Conservation (phyloP, 2,329 filamentous ascomycete genomes). For the Cadophora sp. region DNA sequence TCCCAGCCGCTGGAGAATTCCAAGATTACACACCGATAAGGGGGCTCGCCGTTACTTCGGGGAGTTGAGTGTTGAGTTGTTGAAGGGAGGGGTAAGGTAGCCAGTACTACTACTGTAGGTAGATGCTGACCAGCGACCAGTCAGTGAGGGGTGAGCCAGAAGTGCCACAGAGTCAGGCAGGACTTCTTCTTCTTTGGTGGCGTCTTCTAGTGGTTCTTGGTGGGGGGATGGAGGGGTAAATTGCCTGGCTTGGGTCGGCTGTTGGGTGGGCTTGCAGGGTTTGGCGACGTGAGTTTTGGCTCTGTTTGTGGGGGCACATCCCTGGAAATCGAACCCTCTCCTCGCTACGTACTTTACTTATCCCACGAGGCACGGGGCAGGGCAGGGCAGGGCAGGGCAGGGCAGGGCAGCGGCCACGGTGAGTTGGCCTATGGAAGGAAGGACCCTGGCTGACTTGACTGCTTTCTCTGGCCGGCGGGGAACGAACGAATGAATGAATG, state of each 20-base stretch:
- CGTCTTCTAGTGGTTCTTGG: constrained; percentile 11
- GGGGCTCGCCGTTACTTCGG: constrained; percentile 22
- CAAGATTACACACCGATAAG: neutral
- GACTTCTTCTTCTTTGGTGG: neutral
- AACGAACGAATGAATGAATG: constrained; percentile 9
- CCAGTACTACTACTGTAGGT: neutral
- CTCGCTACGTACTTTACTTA: no score
- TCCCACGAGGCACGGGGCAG: constrained; percentile 11
- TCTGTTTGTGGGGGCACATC: constrained; percentile 11
- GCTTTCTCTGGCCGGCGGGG: constrained; percentile 12
- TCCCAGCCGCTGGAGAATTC: neutral
- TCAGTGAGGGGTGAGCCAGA: neutral
- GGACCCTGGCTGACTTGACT: neutral
- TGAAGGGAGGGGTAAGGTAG: constrained; percentile 6
- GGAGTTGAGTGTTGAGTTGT: no score
- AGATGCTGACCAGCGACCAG: constrained; percentile 4
- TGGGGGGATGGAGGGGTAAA: constrained; percentile 23
- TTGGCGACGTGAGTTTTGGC: constrained; percentile 9
- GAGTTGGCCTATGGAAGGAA: neutral
- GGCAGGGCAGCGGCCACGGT: neutral
- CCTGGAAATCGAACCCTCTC: neutral
- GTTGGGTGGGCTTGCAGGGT: constrained; percentile 2
- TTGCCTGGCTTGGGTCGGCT: constrained; percentile 23
- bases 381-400: no score
- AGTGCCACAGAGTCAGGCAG: constrained; percentile 8